Conservation (phyloP, 306 rosid species). For the Cicer chorassanicum region DNA sequence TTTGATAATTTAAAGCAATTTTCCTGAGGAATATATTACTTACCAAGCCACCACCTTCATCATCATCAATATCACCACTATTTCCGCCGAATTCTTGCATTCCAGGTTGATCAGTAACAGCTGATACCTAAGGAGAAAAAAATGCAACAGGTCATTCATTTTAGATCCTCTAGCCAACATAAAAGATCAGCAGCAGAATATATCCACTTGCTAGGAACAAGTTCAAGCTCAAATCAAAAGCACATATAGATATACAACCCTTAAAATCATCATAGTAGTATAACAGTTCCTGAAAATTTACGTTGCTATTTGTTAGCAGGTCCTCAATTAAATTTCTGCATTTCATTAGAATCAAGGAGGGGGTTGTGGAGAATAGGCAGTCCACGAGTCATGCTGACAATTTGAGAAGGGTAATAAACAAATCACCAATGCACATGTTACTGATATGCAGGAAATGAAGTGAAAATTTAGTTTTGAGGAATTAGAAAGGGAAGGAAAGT, state of each 20-base stretch:
- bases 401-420: constrained; percentile 1
- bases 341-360: not conserved
- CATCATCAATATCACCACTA: constrained; percentile 92
- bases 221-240: constrained; percentile 37
- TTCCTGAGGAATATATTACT: constrained; percentile 45
- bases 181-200: constrained; percentile 36
- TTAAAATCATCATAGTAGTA: constrained; percentile 3
- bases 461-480: not conserved
- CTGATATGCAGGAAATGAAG: not conserved
- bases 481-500: not conserved
- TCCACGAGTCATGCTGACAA: not conserved
- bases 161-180: constrained; percentile 17
- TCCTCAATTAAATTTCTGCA: not conserved
- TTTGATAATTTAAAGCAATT: constrained; percentile 16
- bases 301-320: not conserved
- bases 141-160: constrained; percentile 27
- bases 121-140: constrained; percentile 70
- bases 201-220: constrained; percentile 22
- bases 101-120: constrained; percentile 84
- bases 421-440: not conserved
- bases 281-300: not conserved
- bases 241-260: not conserved
- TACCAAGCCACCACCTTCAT: constrained; percentile 91
- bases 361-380: not conserved
- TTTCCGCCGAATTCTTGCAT: constrained; percentile 80